These are phyloP conservation scores for Malus sylvestris DNA, from an alignment of 306 rosid species.

Conservation along the genomic window DNA sequence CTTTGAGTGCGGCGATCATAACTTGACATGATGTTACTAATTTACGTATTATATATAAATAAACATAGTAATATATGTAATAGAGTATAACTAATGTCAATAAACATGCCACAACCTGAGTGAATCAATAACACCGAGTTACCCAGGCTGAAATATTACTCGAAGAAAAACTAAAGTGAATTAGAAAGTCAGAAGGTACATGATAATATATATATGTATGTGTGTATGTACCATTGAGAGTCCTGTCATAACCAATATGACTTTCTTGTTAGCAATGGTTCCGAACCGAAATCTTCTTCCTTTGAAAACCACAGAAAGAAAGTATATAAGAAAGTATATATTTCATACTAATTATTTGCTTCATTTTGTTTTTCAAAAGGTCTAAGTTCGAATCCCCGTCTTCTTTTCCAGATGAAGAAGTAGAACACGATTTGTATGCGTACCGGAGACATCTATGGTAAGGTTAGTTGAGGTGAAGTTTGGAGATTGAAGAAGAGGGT, in stretches of 20 bases:
- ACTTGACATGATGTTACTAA: rapidly evolving
- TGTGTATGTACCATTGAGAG: conserved; percentile 20
- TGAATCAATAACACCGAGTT: too few species aligned
- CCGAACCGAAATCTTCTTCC: conserved; percentile 40
- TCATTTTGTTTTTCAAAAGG: neutral
- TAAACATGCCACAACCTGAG: too few species aligned
- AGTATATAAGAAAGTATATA: neutral
- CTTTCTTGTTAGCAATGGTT: conserved; percentile 18
- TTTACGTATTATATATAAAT: too few species aligned
- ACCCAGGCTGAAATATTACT: too few species aligned
- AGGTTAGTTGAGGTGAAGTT: conserved; percentile 19
- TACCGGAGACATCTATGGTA: conserved; percentile 40
- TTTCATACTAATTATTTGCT: neutral
- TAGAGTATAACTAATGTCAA: too few species aligned
- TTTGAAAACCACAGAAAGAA: neutral
- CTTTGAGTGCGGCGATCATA: too few species aligned
- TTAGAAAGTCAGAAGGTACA: neutral
- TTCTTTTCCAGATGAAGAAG: neutral
- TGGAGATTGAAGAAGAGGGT: conserved; percentile 45
- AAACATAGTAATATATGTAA: too few species aligned
- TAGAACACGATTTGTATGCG: neutral
- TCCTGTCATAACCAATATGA: conserved; percentile 33
- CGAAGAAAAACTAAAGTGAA: too few species aligned
- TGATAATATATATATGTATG: neutral
- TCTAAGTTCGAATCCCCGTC: neutral